A percentile compares a stretch with the other conserved stretches of the same genome.
These are phyloP conservation scores for Colletotrichum sp. DNA, from an alignment of 2,329 filamentous ascomycete genomes.

Conservation along the genomic window DNA sequence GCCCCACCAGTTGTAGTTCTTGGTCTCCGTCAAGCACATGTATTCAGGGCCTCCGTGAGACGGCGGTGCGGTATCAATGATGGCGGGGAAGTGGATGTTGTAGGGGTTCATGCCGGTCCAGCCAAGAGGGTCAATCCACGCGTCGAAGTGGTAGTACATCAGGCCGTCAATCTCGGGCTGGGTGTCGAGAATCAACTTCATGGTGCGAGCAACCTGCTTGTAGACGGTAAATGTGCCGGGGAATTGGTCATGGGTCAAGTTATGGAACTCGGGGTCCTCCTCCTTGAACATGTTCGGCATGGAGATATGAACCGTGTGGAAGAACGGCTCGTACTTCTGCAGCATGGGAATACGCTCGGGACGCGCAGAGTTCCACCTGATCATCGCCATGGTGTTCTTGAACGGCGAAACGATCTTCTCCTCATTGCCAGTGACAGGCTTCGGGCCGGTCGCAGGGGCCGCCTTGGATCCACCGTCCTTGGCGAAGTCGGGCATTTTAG, in stretches of 20 bases:
- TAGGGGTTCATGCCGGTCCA: constrained; percentile 29
- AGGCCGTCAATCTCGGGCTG: constrained; percentile 32
- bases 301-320: constrained; percentile 32
- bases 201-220: constrained; percentile 31
- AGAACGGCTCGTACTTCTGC: constrained; percentile 34
- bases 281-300: constrained; percentile 26
- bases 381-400: constrained; percentile 31
- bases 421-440: constrained; percentile 12
- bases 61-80: constrained; percentile 19
- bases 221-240: constrained; percentile 25
- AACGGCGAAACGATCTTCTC: constrained; percentile 28
- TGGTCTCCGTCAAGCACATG: constrained; percentile 25
- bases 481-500: constrained; percentile 22
- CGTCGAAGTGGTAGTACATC: constrained; percentile 37
- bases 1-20: constrained; percentile 27
- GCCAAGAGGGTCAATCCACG: constrained; percentile 34
- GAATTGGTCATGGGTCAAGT: constrained; percentile 33
- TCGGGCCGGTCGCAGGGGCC: not conserved
- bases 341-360: constrained; percentile 31
- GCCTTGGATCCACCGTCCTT: not conserved
- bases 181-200: constrained; percentile 33
- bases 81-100: constrained; percentile 32
- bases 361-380: constrained; percentile 30
- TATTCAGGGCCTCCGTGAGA: constrained; percentile 24
- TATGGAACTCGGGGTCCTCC: constrained; percentile 22